Evolutionary conservation across 257 asterid species (phyloP), one percentile per base, ranked within the genome.

Genomic region (Lycium barbarum): DNA sequence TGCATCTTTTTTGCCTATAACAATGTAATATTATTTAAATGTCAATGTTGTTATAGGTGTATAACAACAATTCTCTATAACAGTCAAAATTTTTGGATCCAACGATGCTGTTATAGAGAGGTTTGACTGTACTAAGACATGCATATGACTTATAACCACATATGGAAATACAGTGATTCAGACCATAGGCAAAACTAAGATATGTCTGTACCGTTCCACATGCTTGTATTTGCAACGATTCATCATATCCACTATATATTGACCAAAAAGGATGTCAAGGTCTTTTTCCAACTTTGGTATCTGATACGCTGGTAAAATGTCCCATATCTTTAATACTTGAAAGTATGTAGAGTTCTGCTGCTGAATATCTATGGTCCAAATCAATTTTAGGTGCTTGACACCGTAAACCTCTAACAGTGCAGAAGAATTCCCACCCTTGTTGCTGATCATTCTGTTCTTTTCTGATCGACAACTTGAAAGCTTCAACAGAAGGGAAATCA

Each of bases 291-390:
- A 33, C 8, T 61, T 66, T 6, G 67, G 73, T 14, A 90, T 72
- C 85, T 88, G 66, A 2, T 81, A 80, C 20, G 1, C 12, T 17
- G 87, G 89, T 82, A 89, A 26, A 14, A 92, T 53, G 78, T 89
- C 91, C 91, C 88, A 89, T 11, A 93, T 82, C 72, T n/a, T n/a
- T n/a, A n/a, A n/a, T n/a, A n/a, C n/a, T n/a, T n/a, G n/a, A n/a
- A n/a, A n/a, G n/a, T n/a, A 87, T 14, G 2, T 74, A 10, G 68
- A 74, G 3, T 80, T 47, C 62, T 88, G 86, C 17, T 88, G 80
- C 11, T 83, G 40, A 86, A 92, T 88, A 15, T 87, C 93, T 1
- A 88, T 62, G 0, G 91, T 89, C 95, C 97, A 93, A 36, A 89
- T 83, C 59, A 93, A 85, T 53, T 86, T 84, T 66, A 86, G n/a